Base-by-base conservation (phyloP, 805 yeast species). In the Candida insectalens region DNA sequence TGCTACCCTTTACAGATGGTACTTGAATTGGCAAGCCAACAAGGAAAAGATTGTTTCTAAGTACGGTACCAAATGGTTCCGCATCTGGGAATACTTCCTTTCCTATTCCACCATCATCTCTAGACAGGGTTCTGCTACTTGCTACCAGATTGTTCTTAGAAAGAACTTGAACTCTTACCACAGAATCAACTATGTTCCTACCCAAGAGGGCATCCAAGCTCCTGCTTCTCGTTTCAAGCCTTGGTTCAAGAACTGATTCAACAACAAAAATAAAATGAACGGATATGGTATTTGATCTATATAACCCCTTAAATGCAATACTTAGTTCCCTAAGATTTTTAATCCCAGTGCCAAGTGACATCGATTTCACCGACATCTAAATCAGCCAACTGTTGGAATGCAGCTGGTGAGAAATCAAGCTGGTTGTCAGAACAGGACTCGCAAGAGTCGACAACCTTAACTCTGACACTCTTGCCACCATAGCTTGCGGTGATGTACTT, bases 111-210 rank as follows among this genome's bases (percentile, higher is more conserved):
- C 83, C 35, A 81, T 85, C 51, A 77, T 81, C 42, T 77, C 95
- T 12, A 83, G 96, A 71, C 94, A 85, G 67, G 95, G 95, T 48
- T 75, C 88, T 48, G 94, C 95, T 28, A 75, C 94, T 35, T 83
- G 95, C 61, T 87, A 72, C 67, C 96, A 85, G 67, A 81, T 85
- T 57, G 80, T 82, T 32, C 69, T 85, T 68, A 79, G 95, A 70
- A 85, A 85, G 76, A 87, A 85, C 62, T 53, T 85, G 53, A 87
- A 85, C 63, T 65, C 83, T 37, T 78, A 79, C 57, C 89, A 83
- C 59, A 77, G 95, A 60, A 66, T 83, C 45, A 82, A 83, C 55
- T 83, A 80, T 53, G 65, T 83, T 53, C 89, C 94, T 34, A 56
- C 58, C 38, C 95, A 85, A 69, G 71, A 71, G 49, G 95, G 94